Evolutionary conservation across 805 yeast genomes (phyloP).

Genomic region (Cyberlindnera petersonii): DNA sequence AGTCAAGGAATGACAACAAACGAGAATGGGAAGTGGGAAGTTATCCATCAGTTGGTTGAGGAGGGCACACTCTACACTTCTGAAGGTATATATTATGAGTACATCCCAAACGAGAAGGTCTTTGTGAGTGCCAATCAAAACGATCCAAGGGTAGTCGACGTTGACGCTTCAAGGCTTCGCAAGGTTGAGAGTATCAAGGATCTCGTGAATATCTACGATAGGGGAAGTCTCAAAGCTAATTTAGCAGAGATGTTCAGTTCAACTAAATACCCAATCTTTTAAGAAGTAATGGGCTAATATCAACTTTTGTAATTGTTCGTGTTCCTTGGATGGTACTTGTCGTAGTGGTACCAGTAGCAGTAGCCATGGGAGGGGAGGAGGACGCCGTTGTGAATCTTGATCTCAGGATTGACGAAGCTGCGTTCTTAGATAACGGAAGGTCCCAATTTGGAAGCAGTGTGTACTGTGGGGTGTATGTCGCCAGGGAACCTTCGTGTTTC

Average conservation of each 20-base stretch:
- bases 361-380: neutral
- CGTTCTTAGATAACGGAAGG: slow-evolving; percentile 8
- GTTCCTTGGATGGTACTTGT: neutral
- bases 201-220: slow-evolving; percentile 23
- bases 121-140: slow-evolving; percentile 24
- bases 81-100: slow-evolving; percentile 18
- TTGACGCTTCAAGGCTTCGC: slow-evolving; percentile 3
- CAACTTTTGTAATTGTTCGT: slow-evolving; percentile 11
- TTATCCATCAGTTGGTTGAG: slow-evolving; percentile 47
- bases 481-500: neutral
- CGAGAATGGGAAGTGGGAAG: slow-evolving; percentile 70
- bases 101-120: slow-evolving; percentile 17
- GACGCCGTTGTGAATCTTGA: slow-evolving; percentile 1
- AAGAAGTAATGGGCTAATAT: slow-evolving; percentile 14
- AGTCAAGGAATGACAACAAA: slow-evolving; percentile 71
- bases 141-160: slow-evolving; percentile 13
- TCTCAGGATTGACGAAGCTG: slow-evolving; percentile 9
- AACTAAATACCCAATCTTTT: slow-evolving; percentile 19
- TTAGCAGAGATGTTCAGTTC: slow-evolving; percentile 14
- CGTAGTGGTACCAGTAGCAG: neutral
- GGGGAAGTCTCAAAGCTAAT: slow-evolving; percentile 19
- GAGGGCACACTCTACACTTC: slow-evolving; percentile 34
- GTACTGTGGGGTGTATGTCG: slow-evolving; percentile 2
- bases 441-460: slow-evolving; percentile 2
- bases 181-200: slow-evolving; percentile 14